Evolutionary conservation across 2,329 filamentous ascomycete genomes (phyloP).

Genomic region (Xylariaceae sp.): DNA sequence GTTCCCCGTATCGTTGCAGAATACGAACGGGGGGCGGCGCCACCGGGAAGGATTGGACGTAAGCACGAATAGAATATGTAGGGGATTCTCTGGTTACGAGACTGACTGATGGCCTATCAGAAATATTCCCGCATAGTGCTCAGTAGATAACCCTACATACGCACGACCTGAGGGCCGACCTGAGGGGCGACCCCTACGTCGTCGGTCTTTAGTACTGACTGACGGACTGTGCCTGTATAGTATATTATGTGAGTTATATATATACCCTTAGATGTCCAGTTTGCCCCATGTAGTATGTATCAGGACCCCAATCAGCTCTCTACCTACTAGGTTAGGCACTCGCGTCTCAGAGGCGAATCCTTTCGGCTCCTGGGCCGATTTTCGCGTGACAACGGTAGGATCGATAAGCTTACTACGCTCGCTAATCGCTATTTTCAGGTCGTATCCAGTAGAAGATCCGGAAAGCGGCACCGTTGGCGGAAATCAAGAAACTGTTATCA

Average conservation of each 20-base stretch:
- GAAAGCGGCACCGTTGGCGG: neutral
- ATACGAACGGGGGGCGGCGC: neutral
- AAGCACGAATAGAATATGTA: neutral
- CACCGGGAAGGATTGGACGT: neutral
- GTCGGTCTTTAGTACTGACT: too few relatives aligned
- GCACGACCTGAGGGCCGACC: too few relatives aligned
- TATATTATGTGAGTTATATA: too few relatives aligned
- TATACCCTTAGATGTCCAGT: too few relatives aligned
- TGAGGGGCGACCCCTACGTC: too few relatives aligned
- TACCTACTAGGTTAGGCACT: neutral
- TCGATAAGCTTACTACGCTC: neutral
- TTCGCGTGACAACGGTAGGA: neutral
- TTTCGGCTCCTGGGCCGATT: neutral
- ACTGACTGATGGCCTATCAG: too few relatives aligned
- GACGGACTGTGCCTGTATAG: too few relatives aligned
- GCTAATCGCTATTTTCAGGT: neutral
- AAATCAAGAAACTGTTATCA: neutral
- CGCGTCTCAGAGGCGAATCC: neutral
- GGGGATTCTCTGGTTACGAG: too few relatives aligned
- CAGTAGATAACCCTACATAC: too few relatives aligned
- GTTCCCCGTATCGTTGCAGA: neutral
- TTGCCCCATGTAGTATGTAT: neutral
- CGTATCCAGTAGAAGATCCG: neutral
- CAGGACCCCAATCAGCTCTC: neutral
- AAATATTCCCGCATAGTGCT: too few relatives aligned